These are phyloP conservation scores for Strombidium stylifer DNA, from an alignment of 73 alveolate genomes.

Conservation along the genomic window DNA sequence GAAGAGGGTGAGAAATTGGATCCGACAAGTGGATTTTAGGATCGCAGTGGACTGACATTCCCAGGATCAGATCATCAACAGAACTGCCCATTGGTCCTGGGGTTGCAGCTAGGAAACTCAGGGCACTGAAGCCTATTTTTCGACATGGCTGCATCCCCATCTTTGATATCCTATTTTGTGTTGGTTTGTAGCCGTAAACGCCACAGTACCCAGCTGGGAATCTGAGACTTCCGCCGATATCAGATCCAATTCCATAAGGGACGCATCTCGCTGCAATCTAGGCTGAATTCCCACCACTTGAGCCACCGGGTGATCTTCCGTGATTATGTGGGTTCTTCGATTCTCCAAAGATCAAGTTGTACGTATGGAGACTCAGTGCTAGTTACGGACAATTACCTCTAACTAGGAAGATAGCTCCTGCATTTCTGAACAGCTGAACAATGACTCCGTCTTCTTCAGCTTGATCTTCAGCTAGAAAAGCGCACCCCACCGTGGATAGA, in stretches of 20 bases:
- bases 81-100: conserved; percentile 74
- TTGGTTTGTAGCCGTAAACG: conserved; percentile 64
- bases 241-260: conserved; percentile 69
- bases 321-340: conserved; percentile 67
- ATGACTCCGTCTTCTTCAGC: conserved; percentile 55
- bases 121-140: no score
- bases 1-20: background rate
- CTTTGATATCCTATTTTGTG: conserved; percentile 48
- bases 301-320: conserved; percentile 75
- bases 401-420: conserved; percentile 86
- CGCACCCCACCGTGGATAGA: background rate
- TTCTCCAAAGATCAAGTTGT: conserved; percentile 62
- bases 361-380: conserved; percentile 63
- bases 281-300: conserved; percentile 82
- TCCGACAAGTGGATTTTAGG: background rate
- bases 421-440: conserved; percentile 38
- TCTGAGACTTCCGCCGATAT: conserved; percentile 75
- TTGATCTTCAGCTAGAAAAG: conserved; percentile 1
- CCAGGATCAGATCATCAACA: conserved; percentile 61
- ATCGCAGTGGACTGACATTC: conserved; percentile 20
- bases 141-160: no score
- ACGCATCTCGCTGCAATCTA: conserved; percentile 53
- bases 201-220: conserved; percentile 77
- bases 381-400: conserved; percentile 76
- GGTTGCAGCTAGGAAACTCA: no score